Evolutionary conservation across 2,329 filamentous ascomycete genomes (phyloP).

Genomic region (Verticillium isaacii): DNA sequence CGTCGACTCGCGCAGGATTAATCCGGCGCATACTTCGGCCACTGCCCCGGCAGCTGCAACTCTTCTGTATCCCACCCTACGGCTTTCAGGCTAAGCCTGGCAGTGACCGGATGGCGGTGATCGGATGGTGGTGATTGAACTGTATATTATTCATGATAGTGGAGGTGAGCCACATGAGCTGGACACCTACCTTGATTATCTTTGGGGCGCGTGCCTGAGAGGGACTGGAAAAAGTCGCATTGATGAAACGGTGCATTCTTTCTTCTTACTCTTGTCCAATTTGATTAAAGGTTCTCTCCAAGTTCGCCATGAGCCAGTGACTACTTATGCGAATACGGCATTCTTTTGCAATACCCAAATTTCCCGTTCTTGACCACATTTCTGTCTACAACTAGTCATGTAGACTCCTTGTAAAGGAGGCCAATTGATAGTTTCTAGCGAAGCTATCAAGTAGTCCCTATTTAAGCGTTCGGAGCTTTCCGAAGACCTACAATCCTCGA

Average conservation of each 20-base stretch:
- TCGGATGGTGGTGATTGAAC: background rate
- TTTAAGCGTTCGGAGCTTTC: too few relatives aligned
- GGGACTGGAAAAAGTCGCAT: background rate
- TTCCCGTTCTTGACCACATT: too few relatives aligned
- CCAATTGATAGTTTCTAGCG: too few relatives aligned
- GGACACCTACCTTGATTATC: background rate
- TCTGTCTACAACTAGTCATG: too few relatives aligned
- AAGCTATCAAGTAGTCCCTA: too few relatives aligned
- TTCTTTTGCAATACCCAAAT: too few relatives aligned
- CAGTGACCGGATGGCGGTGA: background rate
- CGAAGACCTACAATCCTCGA: too few relatives aligned
- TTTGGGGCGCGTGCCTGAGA: background rate
- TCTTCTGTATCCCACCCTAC: slow-evolving; percentile 33
- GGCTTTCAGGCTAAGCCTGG: slow-evolving; percentile 23
- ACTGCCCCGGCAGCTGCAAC: slow-evolving; percentile 6
- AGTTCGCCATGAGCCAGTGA: too few relatives aligned
- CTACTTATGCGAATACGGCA: too few relatives aligned
- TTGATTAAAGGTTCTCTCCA: background rate
- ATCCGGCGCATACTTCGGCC: background rate
- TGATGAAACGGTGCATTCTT: background rate
- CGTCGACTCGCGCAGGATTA: slow-evolving; percentile 7
- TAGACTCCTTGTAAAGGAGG: too few relatives aligned
- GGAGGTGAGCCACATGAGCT: background rate
- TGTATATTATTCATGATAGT: background rate
- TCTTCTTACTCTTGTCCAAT: background rate